Percentiles rank a stretch among this genome's conserved stretches.
phyloP scores from a whole-genome alignment of 192 early-diverging fungal species.

The Thamnidium elegans region DNA sequence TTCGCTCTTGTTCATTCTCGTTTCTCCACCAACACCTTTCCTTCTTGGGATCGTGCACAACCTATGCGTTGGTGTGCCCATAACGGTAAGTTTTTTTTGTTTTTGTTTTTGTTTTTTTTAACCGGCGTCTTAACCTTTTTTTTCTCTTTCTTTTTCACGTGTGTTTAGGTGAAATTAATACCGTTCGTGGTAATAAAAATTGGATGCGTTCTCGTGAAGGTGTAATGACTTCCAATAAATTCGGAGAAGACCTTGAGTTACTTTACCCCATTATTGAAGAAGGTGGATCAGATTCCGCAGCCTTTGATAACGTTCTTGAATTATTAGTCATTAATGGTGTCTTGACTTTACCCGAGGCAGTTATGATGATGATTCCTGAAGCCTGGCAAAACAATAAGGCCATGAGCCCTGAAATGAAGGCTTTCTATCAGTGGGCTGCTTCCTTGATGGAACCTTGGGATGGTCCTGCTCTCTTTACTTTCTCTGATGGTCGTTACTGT shows the following conservation, averaged over 20 bases:
- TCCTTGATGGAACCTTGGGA: constrained; percentile 99
- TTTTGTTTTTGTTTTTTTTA: neutral
- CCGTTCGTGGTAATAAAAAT: constrained; percentile 98
- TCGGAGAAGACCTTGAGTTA: constrained; percentile 73
- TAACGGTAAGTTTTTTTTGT: constrained; percentile 68
- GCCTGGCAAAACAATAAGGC: constrained; percentile 91
- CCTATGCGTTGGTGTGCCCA: constrained; percentile 98
- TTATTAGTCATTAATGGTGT: constrained; percentile 90
- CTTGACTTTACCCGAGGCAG: constrained; percentile 88
- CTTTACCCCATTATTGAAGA: constrained; percentile 95
- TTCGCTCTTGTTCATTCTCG: constrained; percentile 98
- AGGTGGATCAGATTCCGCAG: constrained; percentile 94
- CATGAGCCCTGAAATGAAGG: constrained; percentile 85
- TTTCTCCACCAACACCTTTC: constrained; percentile 99
- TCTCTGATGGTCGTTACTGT: constrained; percentile 95
- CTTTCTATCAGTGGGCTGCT: constrained; percentile 98
- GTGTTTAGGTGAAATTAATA: constrained; percentile 93
- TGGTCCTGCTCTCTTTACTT: constrained; percentile 96
- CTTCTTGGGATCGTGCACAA: constrained; percentile 98
- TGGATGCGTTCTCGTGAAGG: constrained; percentile 99
- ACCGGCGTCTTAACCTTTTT: neutral
- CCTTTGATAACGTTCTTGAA: constrained; percentile 97
- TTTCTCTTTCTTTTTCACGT: neutral
- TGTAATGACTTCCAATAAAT: constrained; percentile 78
- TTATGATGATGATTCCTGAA: constrained; percentile 99